Base-by-base conservation (phyloP, 345 rosid genomes). In the Arabis hirsuta region DNA sequence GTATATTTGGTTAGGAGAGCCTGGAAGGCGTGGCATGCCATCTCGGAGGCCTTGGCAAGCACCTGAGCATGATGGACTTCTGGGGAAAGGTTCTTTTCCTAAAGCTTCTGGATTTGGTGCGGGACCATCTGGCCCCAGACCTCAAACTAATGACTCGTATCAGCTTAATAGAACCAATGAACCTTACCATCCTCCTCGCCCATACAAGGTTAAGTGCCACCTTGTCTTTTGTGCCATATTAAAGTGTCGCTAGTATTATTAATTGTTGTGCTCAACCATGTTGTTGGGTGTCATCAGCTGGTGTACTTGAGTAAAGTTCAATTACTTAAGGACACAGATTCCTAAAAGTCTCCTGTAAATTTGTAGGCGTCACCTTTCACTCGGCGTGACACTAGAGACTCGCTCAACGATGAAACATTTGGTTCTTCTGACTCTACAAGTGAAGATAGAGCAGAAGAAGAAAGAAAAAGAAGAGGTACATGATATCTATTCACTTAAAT, bases 401-500 rank as follows among this genome's bases (percentile, higher is more conserved):
- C 97, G 1, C 60, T 39, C 58, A 88, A 95, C 78, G 91, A 95
- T 63, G 99, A 95, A 82, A 95, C 99, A 51, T 95, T 95, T 82
- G 98, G 99, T 76, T 86, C 97, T 74, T 83, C 90, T 55, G 97
- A 91, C 46, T 67, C 39, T 78, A 75, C 91, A 11, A 82, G 78
- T 69, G 99, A 90, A 62, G 96, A 90, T 77, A 91, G 88, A 81
- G 90, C 89, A 80, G 99, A 91, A 83, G 99, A 91, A 78, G 99
- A 95, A 81, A 87, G 84, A 79, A 87, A 91, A 76, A 88, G 99
- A 82, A 87, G 98, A 90, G 97, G 98, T 95, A 78, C 62, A 69
- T 6, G 24, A 73, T 38, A 32, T 26, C 51, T 75, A 43, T 72
- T 72, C 50, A 65, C 60, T 36, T 42, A 52, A 45, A 7, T 4